Evolutionary conservation across 2,329 filamentous ascomycete species (phyloP), one percentile per base, ranked within the genome.

Genomic region (Botrytis tulipae): DNA sequence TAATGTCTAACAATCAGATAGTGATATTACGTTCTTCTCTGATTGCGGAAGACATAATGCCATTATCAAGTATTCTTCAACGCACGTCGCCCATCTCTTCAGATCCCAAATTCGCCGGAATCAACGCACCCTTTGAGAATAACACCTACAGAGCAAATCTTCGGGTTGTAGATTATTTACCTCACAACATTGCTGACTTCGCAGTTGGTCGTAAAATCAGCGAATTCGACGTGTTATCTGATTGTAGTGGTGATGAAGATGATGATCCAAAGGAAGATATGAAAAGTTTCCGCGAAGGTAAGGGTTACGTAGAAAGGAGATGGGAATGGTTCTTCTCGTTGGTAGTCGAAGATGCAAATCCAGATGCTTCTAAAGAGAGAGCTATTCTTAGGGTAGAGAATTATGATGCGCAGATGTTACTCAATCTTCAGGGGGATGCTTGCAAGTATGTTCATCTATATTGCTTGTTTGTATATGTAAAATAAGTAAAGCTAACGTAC

Each of bases 251-350:
- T 62, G 61, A 77, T 70, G 75, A 82, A 65, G 80, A 81, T 20
- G 46, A 51, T 8, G 80, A 81, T 5, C 57, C 48, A 12, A 78
- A 78, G 14, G 76, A 79, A 46, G 74, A 77, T 51, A 71, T 75
- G 65, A 62, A 74, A 20, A 68, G 69, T 4, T 80, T 73, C 40
- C 73, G 61, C 29, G 73, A 60, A 40, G 78, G 77, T 12, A 76
- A 77, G 54, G 76, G 78, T 2, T 77, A 76, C 60, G 18, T 66
- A 2, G 71, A 76, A 46, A 77, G 77, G 48, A 75, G 73, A 12
- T 97, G 93, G 92, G 90, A 96, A 81, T 98, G 95, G 95, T 87
- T 88, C 22, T 98, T 98, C 82, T 89, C 88, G 35, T 85, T 98
- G 37, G 85, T 92, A 20, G 87, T 98, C 1, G 92, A 97, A 82